Evolutionary conservation across 1,139 yeast species (phyloP), one percentile per base, ranked within the genome.

Genomic region (Geotrichum citri-aurantii): DNA sequence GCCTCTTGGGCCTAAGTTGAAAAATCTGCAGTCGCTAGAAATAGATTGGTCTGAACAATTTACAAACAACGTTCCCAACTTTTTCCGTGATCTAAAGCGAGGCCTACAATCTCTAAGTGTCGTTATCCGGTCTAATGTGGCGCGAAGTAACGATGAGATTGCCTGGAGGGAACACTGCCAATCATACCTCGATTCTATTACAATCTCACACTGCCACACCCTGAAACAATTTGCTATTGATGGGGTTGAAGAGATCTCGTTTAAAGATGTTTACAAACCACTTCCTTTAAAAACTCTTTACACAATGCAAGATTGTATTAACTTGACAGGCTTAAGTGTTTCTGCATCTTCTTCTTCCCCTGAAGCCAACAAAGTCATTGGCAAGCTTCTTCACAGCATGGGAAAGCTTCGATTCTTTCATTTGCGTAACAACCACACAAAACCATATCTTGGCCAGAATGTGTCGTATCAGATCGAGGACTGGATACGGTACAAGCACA

Each of bases 381-480:
- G 50, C n/a, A 48, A 52, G 6, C 23, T 61, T 14, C 27, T 65
- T 11, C 26, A 44, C n/a, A 24, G 54, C 17, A 56, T 65, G 14
- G 52, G 56, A 2, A 23, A 59, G 7, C 61, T 65, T 17, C 54
- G 52, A 40, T 62, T 56, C 44, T 55, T 65, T 23, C 63, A 65
- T 19, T 58, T 65, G 27, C 59, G 59, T 12, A 59, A 55, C 49
- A 56, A 56, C 12, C 57, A 52, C 5, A 52, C 55, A 19, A 56
- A 59, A 21, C 61, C 64, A 4, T 63, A 64, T 48, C 59, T 65
- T 19, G 67, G 67, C n/a, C 67, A 65, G 52, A 58, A 59, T 21
- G 56, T 58, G 8, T 55, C 65, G 6, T 65, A 59, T 44, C 57
- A 62, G n/a, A 50, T 62, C 19, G 68, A 64, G 48, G 65, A 62